Base-by-base conservation (phyloP, 2,329 filamentous ascomycete genomes). In the Colletotrichum graminicola region DNA sequence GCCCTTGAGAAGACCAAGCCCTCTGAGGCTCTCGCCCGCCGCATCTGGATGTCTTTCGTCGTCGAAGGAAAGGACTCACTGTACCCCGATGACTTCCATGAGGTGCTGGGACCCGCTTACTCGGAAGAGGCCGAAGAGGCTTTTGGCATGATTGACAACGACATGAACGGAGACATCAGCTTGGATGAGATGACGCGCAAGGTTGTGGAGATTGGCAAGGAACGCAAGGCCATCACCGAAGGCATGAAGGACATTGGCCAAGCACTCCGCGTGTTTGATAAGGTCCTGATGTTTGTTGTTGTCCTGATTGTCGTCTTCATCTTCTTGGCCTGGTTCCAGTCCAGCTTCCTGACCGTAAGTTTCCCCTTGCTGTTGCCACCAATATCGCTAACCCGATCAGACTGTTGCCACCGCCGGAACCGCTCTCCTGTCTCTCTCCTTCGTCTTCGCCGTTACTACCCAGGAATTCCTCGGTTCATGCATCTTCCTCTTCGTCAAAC, bases 181-280 rank as follows among this genome's bases (percentile, higher is more conserved):
- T 86, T 98, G 62, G 95, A 98, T 36, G 96, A 99, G 83, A 98
- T 98, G 93, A 89, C 97, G 67, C 87, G 95, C 78, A 95, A 94
- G 75, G 88, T 97, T 26, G 90, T 93, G 26, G 94, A 97, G 72
- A 91, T 96, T 73, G 93, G 93, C 65, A 91, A 93, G 73, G 93
- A 95, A 79, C 90, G 95, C 78, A 97, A 97, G 83, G 91, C 95
- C 3, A 95, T 98, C 76, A 89, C 90, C 49, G 93, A 93, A 80
- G 97, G 94, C 82, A 97, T 98, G 94, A 94, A 97, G 83, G 96
- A 99, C 81, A 96, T 99, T 75, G 94, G 96, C 76, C 94, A 98
- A 81, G 96, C 96, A 45, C 94, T 98, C 79, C 90, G 91, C 75
- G 95, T 97, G 12, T 90, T 99, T 51, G 95, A 99, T 82, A 92